Conservation (phyloP, 2,329 filamentous ascomycete genomes). For the Clarireedia monteithiana region DNA sequence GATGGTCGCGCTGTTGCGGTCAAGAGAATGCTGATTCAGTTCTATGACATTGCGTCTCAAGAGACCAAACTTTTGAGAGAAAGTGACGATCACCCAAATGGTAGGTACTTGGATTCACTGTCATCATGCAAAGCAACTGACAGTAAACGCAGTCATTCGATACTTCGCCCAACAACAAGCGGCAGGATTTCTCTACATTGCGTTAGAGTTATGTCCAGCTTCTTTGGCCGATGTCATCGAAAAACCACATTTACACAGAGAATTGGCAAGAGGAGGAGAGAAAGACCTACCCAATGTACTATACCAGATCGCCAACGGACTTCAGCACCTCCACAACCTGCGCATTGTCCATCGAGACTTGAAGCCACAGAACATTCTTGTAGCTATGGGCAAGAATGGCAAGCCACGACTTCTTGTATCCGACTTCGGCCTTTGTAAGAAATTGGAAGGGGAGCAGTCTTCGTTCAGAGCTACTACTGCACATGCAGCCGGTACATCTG, state of each 20-base stretch:
- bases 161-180: constrained; percentile 91
- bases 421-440: constrained; percentile 96
- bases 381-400: constrained; percentile 62
- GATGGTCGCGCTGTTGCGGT: constrained; percentile 90
- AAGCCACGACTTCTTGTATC: constrained; percentile 86
- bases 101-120: constrained; percentile 31
- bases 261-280: constrained; percentile 65
- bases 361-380: constrained; percentile 95
- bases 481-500: constrained; percentile 85
- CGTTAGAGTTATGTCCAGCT: constrained; percentile 86
- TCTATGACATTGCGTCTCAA: constrained; percentile 90
- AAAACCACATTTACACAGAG: constrained; percentile 57
- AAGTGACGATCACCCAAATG: constrained; percentile 90
- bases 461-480: constrained; percentile 93
- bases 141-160: constrained; percentile 60
- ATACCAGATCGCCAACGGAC: constrained; percentile 81
- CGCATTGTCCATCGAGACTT: constrained; percentile 95
- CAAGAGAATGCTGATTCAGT: constrained; percentile 93
- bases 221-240: constrained; percentile 89
- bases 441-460: constrained; percentile 86
- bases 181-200: constrained; percentile 90
- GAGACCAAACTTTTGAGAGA: constrained; percentile 86
- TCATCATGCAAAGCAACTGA: constrained; percentile 13
- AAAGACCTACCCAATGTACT: constrained; percentile 72
- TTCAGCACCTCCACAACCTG: constrained; percentile 81